phyloP scores from a whole-genome alignment of 371 early-diverging fungal species.

The Mucor mucedo region DNA sequence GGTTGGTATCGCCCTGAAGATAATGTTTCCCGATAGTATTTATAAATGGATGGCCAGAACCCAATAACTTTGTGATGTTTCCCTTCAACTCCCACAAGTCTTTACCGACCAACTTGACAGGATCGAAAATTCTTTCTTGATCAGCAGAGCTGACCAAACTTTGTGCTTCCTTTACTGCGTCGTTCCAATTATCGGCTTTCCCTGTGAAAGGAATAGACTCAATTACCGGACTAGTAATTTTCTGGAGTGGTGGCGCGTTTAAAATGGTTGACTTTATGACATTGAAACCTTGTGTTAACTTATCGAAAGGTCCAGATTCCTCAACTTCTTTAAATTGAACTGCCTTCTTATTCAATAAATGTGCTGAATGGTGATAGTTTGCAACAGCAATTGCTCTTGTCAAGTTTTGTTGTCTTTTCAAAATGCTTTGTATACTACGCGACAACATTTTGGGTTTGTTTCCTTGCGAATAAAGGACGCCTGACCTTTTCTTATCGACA shows the following conservation, averaged over 20 bases:
- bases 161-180: slow-evolving; percentile 60
- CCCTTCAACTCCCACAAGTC: slow-evolving; percentile 85
- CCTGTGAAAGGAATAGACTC: slow-evolving; percentile 45
- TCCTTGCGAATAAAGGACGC: not conserved
- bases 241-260: slow-evolving; percentile 32
- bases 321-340: slow-evolving; percentile 19
- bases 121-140: slow-evolving; percentile 56
- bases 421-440: slow-evolving; percentile 11
- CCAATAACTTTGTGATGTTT: slow-evolving; percentile 82
- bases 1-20: slow-evolving; percentile 87
- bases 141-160: slow-evolving; percentile 47
- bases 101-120: slow-evolving; percentile 69
- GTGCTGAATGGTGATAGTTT: slow-evolving; percentile 71
- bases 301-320: slow-evolving; percentile 35
- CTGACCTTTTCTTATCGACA: slow-evolving; percentile 1
- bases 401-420: not conserved
- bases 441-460: slow-evolving; percentile 14
- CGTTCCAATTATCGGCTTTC: slow-evolving; percentile 51
- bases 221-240: slow-evolving; percentile 33
- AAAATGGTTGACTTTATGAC: slow-evolving; percentile 35
- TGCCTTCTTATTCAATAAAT: slow-evolving; percentile 53
- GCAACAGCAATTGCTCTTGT: slow-evolving; percentile 9
- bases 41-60: slow-evolving; percentile 86
- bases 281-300: slow-evolving; percentile 43
- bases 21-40: slow-evolving; percentile 90